Evolutionary conservation across 495 filamentous ascomycete species (phyloP).

Genomic region (Daldinia grandis): DNA sequence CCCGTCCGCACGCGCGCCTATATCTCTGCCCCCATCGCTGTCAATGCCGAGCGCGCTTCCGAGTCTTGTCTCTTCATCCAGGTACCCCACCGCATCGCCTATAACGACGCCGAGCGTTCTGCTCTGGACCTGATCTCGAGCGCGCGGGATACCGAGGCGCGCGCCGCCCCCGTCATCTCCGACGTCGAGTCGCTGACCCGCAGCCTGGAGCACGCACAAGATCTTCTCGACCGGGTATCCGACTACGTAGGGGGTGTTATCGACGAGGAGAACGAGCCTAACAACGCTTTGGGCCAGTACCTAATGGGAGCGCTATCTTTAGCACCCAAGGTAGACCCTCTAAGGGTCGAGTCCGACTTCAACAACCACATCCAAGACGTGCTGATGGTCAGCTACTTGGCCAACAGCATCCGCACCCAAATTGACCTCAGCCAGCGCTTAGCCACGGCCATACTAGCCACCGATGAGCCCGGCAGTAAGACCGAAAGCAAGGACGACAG

Average conservation of each 20-base stretch:
- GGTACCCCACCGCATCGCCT: constrained; percentile 86
- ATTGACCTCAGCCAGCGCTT: constrained; percentile 96
- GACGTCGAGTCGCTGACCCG: constrained; percentile 89
- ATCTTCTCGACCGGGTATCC: constrained; percentile 86
- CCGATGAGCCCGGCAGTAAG: constrained; percentile 55
- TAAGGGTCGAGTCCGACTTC: constrained; percentile 94
- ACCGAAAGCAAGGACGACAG: constrained; percentile 53
- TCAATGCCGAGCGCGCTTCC: constrained; percentile 90
- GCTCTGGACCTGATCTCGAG: constrained; percentile 86
- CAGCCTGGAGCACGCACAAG: constrained; percentile 82
- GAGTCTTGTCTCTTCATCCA: constrained; percentile 97
- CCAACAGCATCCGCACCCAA: constrained; percentile 98
- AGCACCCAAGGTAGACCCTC: constrained; percentile 89
- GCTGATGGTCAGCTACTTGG: constrained; percentile 93
- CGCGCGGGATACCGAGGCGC: constrained; percentile 80
- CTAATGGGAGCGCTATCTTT: constrained; percentile 89
- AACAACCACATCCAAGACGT: constrained; percentile 99
- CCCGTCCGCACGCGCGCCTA: constrained; percentile 88
- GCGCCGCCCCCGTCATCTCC: constrained; percentile 73
- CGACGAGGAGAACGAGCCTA: constrained; percentile 69
- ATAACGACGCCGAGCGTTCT: constrained; percentile 88
- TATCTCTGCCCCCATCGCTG: constrained; percentile 92
- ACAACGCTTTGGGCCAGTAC: constrained; percentile 90
- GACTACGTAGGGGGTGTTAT: constrained; percentile 87
- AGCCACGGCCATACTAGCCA: constrained; percentile 81